Percentiles rank a stretch among this genome's conserved stretches.
These are phyloP conservation scores for Agastache rugosa DNA, from an alignment of 257 asterid genomes.

Conservation along the genomic window DNA sequence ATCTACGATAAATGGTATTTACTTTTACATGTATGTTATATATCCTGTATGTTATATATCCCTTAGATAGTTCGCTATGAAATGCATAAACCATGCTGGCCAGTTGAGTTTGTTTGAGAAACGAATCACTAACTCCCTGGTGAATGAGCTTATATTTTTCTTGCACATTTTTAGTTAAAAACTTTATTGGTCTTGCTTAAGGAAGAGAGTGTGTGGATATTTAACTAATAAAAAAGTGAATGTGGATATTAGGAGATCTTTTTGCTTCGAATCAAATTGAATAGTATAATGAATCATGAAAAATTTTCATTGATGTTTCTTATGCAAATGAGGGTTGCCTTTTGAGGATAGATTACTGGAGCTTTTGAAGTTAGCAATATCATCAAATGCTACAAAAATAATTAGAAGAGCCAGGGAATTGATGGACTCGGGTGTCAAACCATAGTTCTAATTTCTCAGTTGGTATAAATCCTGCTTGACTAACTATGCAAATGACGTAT, in stretches of 20 bases:
- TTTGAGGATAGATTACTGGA: constrained; percentile 92
- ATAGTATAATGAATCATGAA: background rate
- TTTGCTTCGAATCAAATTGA: background rate
- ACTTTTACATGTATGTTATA: no score
- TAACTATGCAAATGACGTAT: no score
- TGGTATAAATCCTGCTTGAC: no score
- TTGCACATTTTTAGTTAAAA: background rate
- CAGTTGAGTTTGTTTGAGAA: constrained; percentile 94
- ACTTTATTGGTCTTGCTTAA: background rate
- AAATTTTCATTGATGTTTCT: constrained; percentile 1
- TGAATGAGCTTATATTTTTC: constrained; percentile 62
- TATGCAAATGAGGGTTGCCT: constrained; percentile 90
- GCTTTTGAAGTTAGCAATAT: constrained; percentile 92
- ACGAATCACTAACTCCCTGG: constrained; percentile 80
- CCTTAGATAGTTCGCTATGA: constrained; percentile 88
- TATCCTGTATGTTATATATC: no score
- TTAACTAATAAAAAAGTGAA: background rate
- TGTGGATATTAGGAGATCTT: background rate
- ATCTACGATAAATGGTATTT: no score
- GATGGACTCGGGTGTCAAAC: constrained; percentile 92
- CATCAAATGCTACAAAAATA: constrained; percentile 92
- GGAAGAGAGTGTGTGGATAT: background rate
- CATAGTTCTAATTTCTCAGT: constrained; percentile 89
- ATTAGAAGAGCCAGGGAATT: constrained; percentile 88
- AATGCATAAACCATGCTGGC: constrained; percentile 96